Evolutionary conservation across 345 rosid species (phyloP).

Genomic region (Salix exigua): DNA sequence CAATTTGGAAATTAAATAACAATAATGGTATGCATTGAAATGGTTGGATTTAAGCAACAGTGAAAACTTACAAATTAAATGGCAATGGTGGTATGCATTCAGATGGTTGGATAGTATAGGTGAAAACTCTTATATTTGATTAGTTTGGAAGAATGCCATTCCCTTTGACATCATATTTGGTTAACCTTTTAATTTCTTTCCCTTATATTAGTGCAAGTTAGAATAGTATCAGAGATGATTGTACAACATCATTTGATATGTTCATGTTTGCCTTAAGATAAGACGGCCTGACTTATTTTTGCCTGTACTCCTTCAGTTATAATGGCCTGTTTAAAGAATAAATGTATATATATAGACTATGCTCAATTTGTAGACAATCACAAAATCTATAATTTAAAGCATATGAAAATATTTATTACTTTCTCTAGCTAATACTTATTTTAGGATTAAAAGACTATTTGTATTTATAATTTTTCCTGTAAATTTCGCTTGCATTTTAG

Average conservation of each 20-base stretch:
- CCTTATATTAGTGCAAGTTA: neutral
- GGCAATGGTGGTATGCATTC: too few relatives aligned
- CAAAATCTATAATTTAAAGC: too few relatives aligned
- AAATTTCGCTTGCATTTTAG: neutral
- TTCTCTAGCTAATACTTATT: too few relatives aligned
- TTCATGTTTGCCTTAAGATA: neutral
- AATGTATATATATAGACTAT: too few relatives aligned
- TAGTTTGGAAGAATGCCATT: neutral
- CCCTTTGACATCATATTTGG: neutral
- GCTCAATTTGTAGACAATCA: too few relatives aligned
- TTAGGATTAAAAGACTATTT: neutral
- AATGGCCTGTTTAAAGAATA: too few relatives aligned
- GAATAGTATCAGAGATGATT: neutral
- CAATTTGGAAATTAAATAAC: neutral
- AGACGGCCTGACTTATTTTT: neutral
- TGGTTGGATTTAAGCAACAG: neutral
- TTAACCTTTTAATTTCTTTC: neutral
- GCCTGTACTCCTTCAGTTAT: too few relatives aligned
- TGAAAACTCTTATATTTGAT: neutral
- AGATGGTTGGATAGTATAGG: neutral
- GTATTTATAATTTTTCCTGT: neutral
- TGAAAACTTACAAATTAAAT: neutral
- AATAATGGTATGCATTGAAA: neutral
- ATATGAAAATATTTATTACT: too few relatives aligned
- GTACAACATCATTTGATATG: neutral